Evolutionary conservation across 1,284 basidiomycete genomes (phyloP), one percentile per base, ranked within the genome.

Genomic region (Rhodotorula sp.): DNA sequence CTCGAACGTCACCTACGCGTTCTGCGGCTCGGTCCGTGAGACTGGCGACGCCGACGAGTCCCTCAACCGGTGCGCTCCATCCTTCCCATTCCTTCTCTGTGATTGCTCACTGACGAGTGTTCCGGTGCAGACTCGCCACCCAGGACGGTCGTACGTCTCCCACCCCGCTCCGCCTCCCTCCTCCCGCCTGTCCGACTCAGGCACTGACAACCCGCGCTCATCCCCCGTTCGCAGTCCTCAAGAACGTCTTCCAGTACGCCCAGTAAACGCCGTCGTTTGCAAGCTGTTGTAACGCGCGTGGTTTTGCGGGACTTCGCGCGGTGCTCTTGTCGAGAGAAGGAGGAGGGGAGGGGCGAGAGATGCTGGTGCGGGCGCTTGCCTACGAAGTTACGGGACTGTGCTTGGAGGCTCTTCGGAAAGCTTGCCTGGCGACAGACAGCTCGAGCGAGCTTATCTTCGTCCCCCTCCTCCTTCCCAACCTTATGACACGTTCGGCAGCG

Each of bases 1-100:
- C 74, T 78, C 81, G 74, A 89, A 89, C 77, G 94, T 92, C 76
- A 90, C 91, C 75, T 96, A 97, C 81, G 94, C 94, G 66, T 88
- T 99, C 75, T 93, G 89, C 81, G 96, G 95, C 68, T 89, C 89
- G 80, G 92, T 99, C 77, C 88, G 96, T 78, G 90, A 92, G 76
- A 89, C 90, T 82, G 96, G 93, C 78, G 96, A 99, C 87, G 87
- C 90, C 76, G 95, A 99, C 79, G 96, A 98, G 83, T 92, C 92
- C 66, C 82, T 99, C 81, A 99, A 99, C 89, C 87, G 74, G 72
- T 75, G 32, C 53, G 64, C 24, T 9, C 11, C 10, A 22, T 22
- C 29, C 24, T 15, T 27, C 17, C 1, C 27, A 15, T 24, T 29
- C 34, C 30, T 7, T 29, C 10, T 20, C 6, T 24, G 22, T 30